Conservation (phyloP, 2,329 filamentous ascomycete species). For the Cucurbitaria berberidis region DNA sequence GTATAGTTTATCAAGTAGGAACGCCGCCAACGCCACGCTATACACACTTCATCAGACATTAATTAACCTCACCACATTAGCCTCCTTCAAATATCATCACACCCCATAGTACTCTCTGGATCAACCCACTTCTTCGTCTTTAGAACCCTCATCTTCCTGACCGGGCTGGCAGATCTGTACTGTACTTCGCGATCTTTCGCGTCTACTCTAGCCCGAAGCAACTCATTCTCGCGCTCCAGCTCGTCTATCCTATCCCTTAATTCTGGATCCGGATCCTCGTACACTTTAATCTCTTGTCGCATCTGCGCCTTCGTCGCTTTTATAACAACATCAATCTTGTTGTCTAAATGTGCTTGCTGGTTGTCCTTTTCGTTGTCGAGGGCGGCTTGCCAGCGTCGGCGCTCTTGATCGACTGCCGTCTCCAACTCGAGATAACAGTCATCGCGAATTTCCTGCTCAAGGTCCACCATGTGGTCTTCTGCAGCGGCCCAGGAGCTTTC, state of each 20-base stretch:
- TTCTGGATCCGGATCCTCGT: constrained; percentile 50
- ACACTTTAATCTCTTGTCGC: constrained; percentile 49
- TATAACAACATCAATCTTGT: constrained; percentile 79
- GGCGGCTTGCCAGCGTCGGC: constrained; percentile 79
- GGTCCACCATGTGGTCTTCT: constrained; percentile 69
- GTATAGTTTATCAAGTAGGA: too few species aligned
- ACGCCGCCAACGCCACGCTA: constrained; percentile 2
- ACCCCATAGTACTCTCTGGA: constrained; percentile 30
- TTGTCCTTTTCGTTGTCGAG: constrained; percentile 78
- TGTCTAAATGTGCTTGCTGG: constrained; percentile 83
- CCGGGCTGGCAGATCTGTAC: constrained; percentile 49
- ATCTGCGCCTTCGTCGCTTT: constrained; percentile 56
- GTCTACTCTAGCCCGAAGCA: constrained; percentile 48
- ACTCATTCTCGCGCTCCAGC: constrained; percentile 54
- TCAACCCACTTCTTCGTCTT: constrained; percentile 58
- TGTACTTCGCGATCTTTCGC: constrained; percentile 49
- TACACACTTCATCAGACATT: not conserved
- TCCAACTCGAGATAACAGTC: constrained; percentile 91
- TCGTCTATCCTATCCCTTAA: constrained; percentile 47
- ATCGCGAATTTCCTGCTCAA: constrained; percentile 86
- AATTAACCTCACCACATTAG: not conserved
- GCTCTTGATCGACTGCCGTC: constrained; percentile 72
- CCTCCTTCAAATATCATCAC: constrained; percentile 24
- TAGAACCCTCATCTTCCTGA: constrained; percentile 57
- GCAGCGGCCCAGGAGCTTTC: constrained; percentile 75